Base-by-base conservation (phyloP, 331 rosid species). In the Cydonia oblonga region DNA sequence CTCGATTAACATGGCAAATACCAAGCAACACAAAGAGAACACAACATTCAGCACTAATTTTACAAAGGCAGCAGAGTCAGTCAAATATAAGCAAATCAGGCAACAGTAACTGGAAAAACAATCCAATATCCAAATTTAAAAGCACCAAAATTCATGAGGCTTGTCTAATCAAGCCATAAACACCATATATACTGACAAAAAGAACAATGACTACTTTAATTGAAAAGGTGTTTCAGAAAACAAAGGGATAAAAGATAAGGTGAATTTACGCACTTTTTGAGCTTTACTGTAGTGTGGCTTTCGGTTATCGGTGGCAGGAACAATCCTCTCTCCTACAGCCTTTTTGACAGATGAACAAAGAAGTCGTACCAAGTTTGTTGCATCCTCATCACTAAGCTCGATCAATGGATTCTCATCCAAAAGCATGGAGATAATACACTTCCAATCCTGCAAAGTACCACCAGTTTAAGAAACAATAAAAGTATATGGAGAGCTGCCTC, bases 251-350 rank as follows among this genome's bases (percentile, higher is more conserved):
- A 35, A 40, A 25, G 60, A 49, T 25, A 22, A 57, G 38, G 60
- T 26, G 49, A 78, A 70, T 70, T 67, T 76, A 75, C 81, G 28
- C 80, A 93, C 98, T 64, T 90, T 93, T 75, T 93, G 98, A 82
- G 97, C 98, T 85, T 93, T 93, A 82, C 61, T 84, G 87, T 84
- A 73, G 79, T 87, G 81, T 56, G 78, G 97, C 89, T 89, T 93
- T 74, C 97, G 83, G 75, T 86, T 89, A 79, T 93, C 98, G 10
- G 84, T 80, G 51, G 90, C 88, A 71, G 96, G 97, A 61, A 91
- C 97, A 79, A 93, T 93, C 87, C 90, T 87, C 86, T 90, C 97
- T 77, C 98, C 98, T 56, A 89, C 91, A 51, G 98, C 98, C 86
- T 91, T 93, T 78, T 86, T 89, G 78, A 91, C 96, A 72, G 98